Evolutionary conservation across 176 grass and related monocot species (phyloP), one percentile per base, ranked within the genome.

Genomic region (Zizania latifolia): DNA sequence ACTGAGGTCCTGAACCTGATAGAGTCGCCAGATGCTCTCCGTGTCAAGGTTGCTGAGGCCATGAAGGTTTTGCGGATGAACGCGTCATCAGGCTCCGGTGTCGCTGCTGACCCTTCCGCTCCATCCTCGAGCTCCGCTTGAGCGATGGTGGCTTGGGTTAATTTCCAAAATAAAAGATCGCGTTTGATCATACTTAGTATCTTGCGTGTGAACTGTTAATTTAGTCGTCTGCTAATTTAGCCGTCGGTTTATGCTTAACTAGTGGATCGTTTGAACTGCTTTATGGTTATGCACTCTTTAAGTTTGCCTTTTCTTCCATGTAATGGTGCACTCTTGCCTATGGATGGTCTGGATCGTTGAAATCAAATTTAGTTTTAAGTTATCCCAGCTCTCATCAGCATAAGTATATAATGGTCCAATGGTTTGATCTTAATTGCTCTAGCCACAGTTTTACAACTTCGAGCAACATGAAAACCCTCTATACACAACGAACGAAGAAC

Each of bases 1-100:
- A 71, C 46, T 3, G 86, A 86, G 34, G 74, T 88, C 5, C 43
- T 92, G 1, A 37, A 85, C 32, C 78, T 92, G 19, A 57, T 88
- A 5, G 78, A 85, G 56, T 88, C 78, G 19, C 82, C 73, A 6
- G 81, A 81, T 15, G 67, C 46, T 22, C 72, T 92, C n/a, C 69
- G 32, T n/a, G 46, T 13, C 13, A 88, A 76, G 45, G 82, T 89
- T 8, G 10, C 10, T 13, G 86, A 85, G 32, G 82, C 86, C 38
- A 60, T 92, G 68, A 37, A 43, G 33, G 68, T 76, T 58, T 45
- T 89, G 24, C 62, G 65, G 31, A 35, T 5, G 30, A 4, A 65
- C n/a, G n/a, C n/a, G n/a, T n/a, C n/a, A n/a, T n/a, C n/a, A n/a
- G n/a, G n/a, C n/a, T n/a, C n/a, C n/a, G n/a, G n/a, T n/a, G n/a